Percentiles rank a stretch among this genome's conserved stretches.
These are phyloP conservation scores for Crithidia sp. DNA, from an alignment of 208 protist genomes.

Conservation along the genomic window DNA sequence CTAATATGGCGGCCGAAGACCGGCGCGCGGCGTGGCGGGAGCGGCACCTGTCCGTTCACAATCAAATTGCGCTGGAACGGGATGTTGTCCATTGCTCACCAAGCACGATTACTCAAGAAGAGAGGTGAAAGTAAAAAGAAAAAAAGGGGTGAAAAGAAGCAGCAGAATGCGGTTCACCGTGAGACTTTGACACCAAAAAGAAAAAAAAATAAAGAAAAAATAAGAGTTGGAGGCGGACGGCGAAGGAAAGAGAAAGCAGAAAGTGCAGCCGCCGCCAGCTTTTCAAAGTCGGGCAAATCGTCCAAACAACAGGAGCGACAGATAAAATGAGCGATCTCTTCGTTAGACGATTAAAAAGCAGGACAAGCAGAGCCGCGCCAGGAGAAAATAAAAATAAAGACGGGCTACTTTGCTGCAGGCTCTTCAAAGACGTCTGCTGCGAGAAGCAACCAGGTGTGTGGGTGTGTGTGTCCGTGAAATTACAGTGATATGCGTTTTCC, in stretches of 20 bases:
- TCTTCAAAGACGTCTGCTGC: too few species aligned
- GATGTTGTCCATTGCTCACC: slow-evolving; percentile 6
- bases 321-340: not conserved
- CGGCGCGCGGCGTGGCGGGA: slow-evolving; percentile 30
- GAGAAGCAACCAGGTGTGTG: too few species aligned
- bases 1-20: slow-evolving; percentile 9
- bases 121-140: not conserved
- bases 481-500: too few species aligned
- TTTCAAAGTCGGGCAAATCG: too few species aligned
- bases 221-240: not conserved
- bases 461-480: too few species aligned
- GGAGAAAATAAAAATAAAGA: slow-evolving; percentile 4
- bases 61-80: slow-evolving; percentile 22
- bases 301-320: too few species aligned
- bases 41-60: slow-evolving; percentile 24
- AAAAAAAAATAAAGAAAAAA: slow-evolving; percentile 2
- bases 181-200: not conserved
- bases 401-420: too few species aligned
- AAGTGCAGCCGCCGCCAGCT: not conserved
- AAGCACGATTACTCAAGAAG: not conserved
- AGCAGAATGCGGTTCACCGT: too few species aligned
- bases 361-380: too few species aligned
- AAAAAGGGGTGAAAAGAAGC: not conserved
- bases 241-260: not conserved
- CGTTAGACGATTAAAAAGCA: not conserved